Conservation (phyloP, 805 yeast species). For the Kodamaea neixiangensis region DNA sequence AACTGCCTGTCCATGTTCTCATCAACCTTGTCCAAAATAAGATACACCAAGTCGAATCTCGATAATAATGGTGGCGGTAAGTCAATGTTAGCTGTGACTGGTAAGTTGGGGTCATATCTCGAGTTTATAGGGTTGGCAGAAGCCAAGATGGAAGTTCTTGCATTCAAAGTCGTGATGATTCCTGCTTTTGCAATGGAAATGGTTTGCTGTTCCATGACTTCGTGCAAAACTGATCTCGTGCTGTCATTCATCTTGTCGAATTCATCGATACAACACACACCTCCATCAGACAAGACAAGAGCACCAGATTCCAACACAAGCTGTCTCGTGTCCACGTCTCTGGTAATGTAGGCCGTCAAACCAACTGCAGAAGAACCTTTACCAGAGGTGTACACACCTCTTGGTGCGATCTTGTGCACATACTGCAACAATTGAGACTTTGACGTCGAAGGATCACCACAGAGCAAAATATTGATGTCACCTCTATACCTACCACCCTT, state of each 20-base stretch:
- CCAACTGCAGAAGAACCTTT: constrained; percentile 99
- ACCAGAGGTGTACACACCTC: constrained; percentile 98
- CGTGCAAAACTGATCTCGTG: constrained; percentile 93
- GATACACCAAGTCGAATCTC: constrained; percentile 90
- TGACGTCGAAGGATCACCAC: constrained; percentile 98
- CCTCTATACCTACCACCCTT: constrained; percentile 97
- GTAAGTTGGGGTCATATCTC: constrained; percentile 89
- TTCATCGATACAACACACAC: constrained; percentile 98
- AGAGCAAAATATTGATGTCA: constrained; percentile 83
- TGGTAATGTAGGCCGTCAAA: constrained; percentile 92
- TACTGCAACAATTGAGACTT: constrained; percentile 93
- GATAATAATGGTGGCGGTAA: constrained; percentile 94
- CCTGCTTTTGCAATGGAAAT: constrained; percentile 98
- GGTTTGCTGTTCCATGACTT: constrained; percentile 99
- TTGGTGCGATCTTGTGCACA: constrained; percentile 95
- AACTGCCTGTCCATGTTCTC: constrained; percentile 79
- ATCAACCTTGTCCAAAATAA: constrained; percentile 90
- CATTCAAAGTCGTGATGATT: constrained; percentile 93
- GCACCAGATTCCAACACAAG: constrained; percentile 96
- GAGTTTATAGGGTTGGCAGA: constrained; percentile 98
- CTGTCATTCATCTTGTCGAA: constrained; percentile 96
- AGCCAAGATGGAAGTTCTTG: constrained; percentile 93
- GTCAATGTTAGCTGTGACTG: constrained; percentile 94
- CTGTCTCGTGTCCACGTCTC: constrained; percentile 92
- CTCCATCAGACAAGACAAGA: constrained; percentile 93